phyloP scores from a whole-genome alignment of 2,329 filamentous ascomycete species.

The Neopestalotiopsis sp. region DNA sequence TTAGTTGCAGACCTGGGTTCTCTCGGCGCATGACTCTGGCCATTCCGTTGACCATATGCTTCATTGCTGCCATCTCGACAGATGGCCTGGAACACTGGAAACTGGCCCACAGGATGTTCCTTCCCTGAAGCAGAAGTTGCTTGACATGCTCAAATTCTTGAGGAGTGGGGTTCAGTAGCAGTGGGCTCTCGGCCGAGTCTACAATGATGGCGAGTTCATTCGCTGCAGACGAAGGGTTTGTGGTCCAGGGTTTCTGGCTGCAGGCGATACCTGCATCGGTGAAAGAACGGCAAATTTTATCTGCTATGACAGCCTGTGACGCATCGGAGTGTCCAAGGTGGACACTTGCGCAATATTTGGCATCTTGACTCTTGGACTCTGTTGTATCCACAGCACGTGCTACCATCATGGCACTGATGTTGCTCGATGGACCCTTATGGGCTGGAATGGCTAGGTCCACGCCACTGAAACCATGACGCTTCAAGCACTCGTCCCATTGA shows the following conservation, averaged over 20 bases:
- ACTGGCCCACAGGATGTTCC: constrained; percentile 20
- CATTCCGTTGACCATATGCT: constrained; percentile 22
- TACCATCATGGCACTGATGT: constrained; percentile 20
- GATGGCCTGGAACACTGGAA: constrained; percentile 16
- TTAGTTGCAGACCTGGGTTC: not conserved
- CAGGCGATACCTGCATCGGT: constrained; percentile 11
- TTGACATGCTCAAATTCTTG: constrained; percentile 21
- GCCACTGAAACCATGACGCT: constrained; percentile 19
- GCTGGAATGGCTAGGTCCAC: constrained; percentile 19
- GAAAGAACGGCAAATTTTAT: constrained; percentile 10
- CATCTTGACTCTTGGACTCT: not conserved
- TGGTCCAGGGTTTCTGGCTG: constrained; percentile 9
- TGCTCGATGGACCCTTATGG: constrained; percentile 17
- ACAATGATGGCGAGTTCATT: constrained; percentile 18
- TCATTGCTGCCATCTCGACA: constrained; percentile 13
- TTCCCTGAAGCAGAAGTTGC: constrained; percentile 19
- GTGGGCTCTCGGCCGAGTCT: constrained; percentile 22
- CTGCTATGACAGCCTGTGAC: constrained; percentile 6
- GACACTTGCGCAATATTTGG: constrained; percentile 3
- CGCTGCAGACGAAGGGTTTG: not conserved
- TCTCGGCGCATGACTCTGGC: constrained; percentile 3
- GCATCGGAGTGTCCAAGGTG: constrained; percentile 16
- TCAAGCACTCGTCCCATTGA: constrained; percentile 17
- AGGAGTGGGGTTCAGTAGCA: constrained; percentile 18
- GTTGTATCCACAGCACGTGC: not conserved